A percentile compares a stretch with the other conserved stretches of the same genome.
phyloP scores from a whole-genome alignment of 2,329 filamentous ascomycete species.

The Fusarium sp. region DNA sequence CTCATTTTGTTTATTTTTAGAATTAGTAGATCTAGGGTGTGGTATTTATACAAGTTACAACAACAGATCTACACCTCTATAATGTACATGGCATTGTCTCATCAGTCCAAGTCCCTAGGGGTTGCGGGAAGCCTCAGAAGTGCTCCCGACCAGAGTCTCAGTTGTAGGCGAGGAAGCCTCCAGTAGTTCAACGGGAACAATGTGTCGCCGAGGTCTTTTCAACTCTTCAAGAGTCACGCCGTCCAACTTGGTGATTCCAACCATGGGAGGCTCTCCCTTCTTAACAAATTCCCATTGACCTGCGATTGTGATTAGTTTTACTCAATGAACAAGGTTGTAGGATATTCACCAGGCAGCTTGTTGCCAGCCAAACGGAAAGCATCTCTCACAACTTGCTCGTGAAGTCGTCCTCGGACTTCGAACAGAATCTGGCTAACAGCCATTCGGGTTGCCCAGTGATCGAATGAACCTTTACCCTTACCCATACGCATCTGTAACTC shows the following conservation, averaged over 20 bases:
- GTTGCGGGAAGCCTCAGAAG: slow-evolving; percentile 46
- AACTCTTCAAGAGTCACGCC: slow-evolving; percentile 85
- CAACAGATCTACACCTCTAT: slow-evolving; percentile 35
- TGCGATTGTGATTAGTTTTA: slow-evolving; percentile 47
- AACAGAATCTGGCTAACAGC: slow-evolving; percentile 92
- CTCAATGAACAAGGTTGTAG: not conserved
- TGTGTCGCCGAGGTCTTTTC: slow-evolving; percentile 78
- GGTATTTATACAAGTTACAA: slow-evolving; percentile 42
- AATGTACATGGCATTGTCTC: slow-evolving; percentile 37
- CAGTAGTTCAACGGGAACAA: slow-evolving; percentile 58
- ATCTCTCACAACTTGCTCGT: slow-evolving; percentile 94
- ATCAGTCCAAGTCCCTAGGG: slow-evolving; percentile 23
- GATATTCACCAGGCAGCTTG: slow-evolving; percentile 83
- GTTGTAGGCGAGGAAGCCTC: slow-evolving; percentile 47
- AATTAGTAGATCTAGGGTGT: slow-evolving; percentile 16
- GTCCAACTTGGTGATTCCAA: slow-evolving; percentile 91
- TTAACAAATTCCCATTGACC: slow-evolving; percentile 92
- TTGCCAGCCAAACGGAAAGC: slow-evolving; percentile 93
- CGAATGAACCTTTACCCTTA: slow-evolving; percentile 97
- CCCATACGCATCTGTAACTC: slow-evolving; percentile 84
- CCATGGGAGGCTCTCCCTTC: slow-evolving; percentile 88
- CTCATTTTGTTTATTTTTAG: not conserved
- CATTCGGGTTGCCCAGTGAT: slow-evolving; percentile 93
- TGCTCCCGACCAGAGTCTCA: slow-evolving; percentile 46
- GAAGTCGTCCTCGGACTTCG: slow-evolving; percentile 88